Conservation (phyloP, 352 stramenopile genomes). For the Pilasporangium apinafurcum region DNA sequence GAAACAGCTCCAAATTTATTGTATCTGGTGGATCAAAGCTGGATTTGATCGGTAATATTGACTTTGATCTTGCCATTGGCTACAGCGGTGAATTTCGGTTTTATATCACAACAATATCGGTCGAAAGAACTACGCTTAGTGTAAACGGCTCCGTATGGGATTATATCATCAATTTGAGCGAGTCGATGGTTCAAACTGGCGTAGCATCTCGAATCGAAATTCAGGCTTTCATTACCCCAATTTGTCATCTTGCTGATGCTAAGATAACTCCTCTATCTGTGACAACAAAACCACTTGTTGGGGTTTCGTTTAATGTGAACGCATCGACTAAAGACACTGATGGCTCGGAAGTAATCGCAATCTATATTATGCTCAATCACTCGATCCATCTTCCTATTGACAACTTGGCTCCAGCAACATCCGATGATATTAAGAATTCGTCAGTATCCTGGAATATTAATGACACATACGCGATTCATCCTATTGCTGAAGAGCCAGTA, state of each 20-base stretch:
- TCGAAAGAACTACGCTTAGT: too few relatives aligned
- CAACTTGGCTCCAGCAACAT: too few relatives aligned
- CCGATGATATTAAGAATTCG: too few relatives aligned
- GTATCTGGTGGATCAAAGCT: constrained; percentile 2
- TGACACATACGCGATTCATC: constrained; percentile 6
- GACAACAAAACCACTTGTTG: constrained; percentile 15
- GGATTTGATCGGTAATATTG: constrained; percentile 13
- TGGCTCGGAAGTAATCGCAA: constrained; percentile 15
- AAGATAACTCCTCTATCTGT: constrained; percentile 10
- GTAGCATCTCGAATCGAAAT: not conserved
- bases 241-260: constrained; percentile 16
- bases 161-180: too few relatives aligned
- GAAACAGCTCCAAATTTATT: too few relatives aligned
- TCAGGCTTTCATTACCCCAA: constrained; percentile 9
- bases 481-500: constrained; percentile 1
- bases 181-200: too few relatives aligned
- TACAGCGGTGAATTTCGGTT: constrained; percentile 14
- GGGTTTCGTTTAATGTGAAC: constrained; percentile 9
- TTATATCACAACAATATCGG: constrained; percentile 5
- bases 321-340: constrained; percentile 20
- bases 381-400: too few relatives aligned
- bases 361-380: constrained; percentile 13
- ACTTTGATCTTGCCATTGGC: constrained; percentile 11
- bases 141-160: too few relatives aligned
- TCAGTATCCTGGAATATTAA: too few relatives aligned